phyloP scores from a whole-genome alignment of 2,329 filamentous ascomycete genomes.

The Curvularia spicifera region DNA sequence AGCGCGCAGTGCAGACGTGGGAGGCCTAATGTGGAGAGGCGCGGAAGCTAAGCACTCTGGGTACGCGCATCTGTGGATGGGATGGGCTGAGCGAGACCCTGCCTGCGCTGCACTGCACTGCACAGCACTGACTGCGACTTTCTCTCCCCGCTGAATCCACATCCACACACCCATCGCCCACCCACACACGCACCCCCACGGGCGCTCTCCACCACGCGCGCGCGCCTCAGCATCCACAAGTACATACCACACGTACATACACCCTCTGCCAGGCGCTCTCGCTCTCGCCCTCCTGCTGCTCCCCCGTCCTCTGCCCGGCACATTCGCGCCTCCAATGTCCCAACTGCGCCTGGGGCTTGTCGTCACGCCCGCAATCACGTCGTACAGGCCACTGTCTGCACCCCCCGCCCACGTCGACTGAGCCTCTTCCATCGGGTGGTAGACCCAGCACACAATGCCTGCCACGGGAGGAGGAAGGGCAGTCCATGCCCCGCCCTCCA shows the following conservation, averaged over 20 bases:
- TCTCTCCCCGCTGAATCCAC: slow-evolving; percentile 9
- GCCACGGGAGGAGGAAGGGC: slow-evolving; percentile 26
- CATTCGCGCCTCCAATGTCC: slow-evolving; percentile 20
- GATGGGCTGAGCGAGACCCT: slow-evolving; percentile 3
- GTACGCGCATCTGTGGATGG: not conserved
- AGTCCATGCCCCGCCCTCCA: slow-evolving; percentile 21
- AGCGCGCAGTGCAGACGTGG: not conserved
- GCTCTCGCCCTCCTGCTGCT: not conserved
- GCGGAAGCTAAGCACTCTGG: slow-evolving; percentile 9
- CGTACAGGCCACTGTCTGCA: slow-evolving; percentile 24
- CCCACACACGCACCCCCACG: not conserved
- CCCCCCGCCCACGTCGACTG: slow-evolving; percentile 13
- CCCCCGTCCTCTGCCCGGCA: slow-evolving; percentile 4
- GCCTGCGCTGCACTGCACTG: not conserved
- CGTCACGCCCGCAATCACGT: slow-evolving; percentile 29
- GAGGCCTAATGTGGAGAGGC: slow-evolving; percentile 3
- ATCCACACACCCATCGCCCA: not conserved
- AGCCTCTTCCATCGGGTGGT: slow-evolving; percentile 3
- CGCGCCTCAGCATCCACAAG: not conserved
- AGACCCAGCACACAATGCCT: slow-evolving; percentile 16
- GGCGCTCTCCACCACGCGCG: not conserved
- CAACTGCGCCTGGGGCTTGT: slow-evolving; percentile 33
- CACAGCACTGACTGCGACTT: not conserved
- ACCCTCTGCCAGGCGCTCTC: not conserved
- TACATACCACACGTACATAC: not conserved